These are phyloP conservation scores for Thinopyrum elongatum DNA, from an alignment of 176 grass and related monocot genomes.

Conservation along the genomic window DNA sequence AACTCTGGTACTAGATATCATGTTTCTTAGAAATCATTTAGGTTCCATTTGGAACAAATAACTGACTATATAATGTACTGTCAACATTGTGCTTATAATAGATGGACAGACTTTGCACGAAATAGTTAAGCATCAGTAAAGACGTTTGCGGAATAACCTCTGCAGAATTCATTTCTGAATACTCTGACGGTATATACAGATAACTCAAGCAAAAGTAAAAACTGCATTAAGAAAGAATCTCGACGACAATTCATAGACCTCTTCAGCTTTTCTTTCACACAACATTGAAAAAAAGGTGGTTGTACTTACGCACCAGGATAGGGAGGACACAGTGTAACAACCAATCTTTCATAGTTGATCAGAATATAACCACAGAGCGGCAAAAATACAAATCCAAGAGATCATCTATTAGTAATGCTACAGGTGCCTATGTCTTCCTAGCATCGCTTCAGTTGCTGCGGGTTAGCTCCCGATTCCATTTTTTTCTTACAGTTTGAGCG, in stretches of 20 bases:
- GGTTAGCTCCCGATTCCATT: constrained; percentile 49
- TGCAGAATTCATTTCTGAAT: neutral
- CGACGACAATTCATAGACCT: neutral
- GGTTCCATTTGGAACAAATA: neutral
- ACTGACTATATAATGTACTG: neutral
- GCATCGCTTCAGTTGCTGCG: constrained; percentile 9
- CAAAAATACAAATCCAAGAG: constrained; percentile 20
- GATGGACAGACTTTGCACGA: neutral
- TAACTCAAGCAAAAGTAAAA: constrained; percentile 8
- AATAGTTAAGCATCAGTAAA: neutral
- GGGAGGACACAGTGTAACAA: neutral
- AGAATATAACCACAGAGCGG: constrained; percentile 25
- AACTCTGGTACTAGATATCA: neutral
- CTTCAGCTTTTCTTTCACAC: constrained; percentile 13
- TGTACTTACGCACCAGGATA: constrained; percentile 11
- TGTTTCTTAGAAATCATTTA: neutral
- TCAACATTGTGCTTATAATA: neutral
- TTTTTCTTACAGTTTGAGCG: constrained; percentile 47
- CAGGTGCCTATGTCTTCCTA: constrained; percentile 34
- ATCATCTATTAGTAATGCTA: constrained; percentile 19
- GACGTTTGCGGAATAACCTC: neutral
- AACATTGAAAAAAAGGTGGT: neutral
- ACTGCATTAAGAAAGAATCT: neutral
- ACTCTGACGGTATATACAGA: constrained; percentile 18
- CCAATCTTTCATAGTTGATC: constrained; percentile 29